Evolutionary conservation across 2,329 filamentous ascomycete species (phyloP).

Genomic region (Nemania bipapillata): DNA sequence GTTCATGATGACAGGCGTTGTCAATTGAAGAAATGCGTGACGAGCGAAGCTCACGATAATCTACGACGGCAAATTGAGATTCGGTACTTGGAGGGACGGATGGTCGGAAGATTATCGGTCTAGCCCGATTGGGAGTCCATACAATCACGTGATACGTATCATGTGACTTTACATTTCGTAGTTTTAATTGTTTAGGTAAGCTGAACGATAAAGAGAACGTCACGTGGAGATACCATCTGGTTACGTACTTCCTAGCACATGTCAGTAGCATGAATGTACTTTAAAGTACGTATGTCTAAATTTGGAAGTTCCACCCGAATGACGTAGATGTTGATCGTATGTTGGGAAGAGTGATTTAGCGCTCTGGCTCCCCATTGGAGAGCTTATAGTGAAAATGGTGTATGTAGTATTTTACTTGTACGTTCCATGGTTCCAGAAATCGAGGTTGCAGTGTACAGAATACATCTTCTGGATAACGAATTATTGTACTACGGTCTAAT

Average conservation of each 20-base stretch:
- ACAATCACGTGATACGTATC: conserved; percentile 52
- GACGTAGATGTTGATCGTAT: not conserved
- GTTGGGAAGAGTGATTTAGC: not conserved
- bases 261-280: no score
- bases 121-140: conserved; percentile 56
- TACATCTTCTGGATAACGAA: not conserved
- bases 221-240: not conserved
- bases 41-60: conserved; percentile 55
- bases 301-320: not conserved
- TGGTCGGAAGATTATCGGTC: conserved; percentile 38
- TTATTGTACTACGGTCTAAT: not conserved
- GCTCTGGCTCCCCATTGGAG: not conserved
- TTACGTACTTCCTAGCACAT: no score
- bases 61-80: conserved; percentile 60
- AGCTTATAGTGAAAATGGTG: not conserved
- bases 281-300: not conserved
- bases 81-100: conserved; percentile 40
- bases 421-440: not conserved
- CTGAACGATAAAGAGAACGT: not conserved
- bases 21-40: conserved; percentile 62
- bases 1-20: conserved; percentile 78
- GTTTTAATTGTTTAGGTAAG: not conserved
- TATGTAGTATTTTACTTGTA: not conserved
- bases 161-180: not conserved
- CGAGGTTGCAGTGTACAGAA: not conserved